Evolutionary conservation across 208 protist genomes (phyloP).

Genomic region (Trypanosoma congolense): DNA sequence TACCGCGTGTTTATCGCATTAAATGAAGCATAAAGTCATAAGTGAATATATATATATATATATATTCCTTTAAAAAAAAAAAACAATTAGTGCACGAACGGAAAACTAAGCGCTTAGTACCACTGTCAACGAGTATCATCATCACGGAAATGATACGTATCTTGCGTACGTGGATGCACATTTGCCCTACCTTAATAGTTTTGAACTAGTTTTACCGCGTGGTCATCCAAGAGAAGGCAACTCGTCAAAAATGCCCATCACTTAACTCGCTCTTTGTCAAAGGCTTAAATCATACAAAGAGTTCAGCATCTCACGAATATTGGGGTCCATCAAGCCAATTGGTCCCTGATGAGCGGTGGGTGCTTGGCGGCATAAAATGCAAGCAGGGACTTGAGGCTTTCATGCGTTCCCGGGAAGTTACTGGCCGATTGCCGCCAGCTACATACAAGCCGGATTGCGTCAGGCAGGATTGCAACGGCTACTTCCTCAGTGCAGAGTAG

Average conservation of each 20-base stretch:
- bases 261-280: neutral
- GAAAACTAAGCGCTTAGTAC: neutral
- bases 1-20: too few species aligned
- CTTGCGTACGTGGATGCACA: too few species aligned
- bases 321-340: constrained; percentile 20
- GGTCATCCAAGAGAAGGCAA: too few species aligned
- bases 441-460: constrained; percentile 51
- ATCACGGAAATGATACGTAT: too few species aligned
- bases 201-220: too few species aligned
- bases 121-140: too few species aligned
- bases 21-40: too few species aligned
- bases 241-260: neutral
- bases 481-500: constrained; percentile 30
- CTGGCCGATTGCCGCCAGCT: constrained; percentile 60
- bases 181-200: too few species aligned
- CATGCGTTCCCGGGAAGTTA: constrained; percentile 39
- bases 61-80: too few species aligned
- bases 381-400: constrained; percentile 31
- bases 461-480: constrained; percentile 28
- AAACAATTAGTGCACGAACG: constrained; percentile 1
- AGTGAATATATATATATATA: too few species aligned
- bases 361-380: constrained; percentile 20
- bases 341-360: constrained; percentile 19
- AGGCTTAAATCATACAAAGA: constrained; percentile 19
- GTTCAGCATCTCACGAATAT: constrained; percentile 27